Percentiles rank a stretch among this genome's conserved stretches.
phyloP scores from a whole-genome alignment of 2,329 filamentous ascomycete genomes.

The Talaromyces albobiverticillius region DNA sequence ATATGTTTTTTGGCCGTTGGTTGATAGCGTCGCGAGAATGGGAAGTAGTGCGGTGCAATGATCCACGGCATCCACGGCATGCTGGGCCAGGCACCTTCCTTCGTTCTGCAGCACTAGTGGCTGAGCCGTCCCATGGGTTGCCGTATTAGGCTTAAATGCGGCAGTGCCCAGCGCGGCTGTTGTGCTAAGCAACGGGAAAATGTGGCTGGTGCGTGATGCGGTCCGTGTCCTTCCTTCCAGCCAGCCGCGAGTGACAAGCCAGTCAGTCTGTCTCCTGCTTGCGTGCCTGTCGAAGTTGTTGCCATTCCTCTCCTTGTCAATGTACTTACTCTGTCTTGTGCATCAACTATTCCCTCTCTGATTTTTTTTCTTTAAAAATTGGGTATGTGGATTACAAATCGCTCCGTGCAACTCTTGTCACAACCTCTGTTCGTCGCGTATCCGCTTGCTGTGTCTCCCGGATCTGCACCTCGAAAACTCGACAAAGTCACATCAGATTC shows the following conservation, averaged over 20 bases:
- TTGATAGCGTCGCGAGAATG: no score
- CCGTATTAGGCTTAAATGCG: not conserved
- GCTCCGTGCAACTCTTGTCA: not conserved
- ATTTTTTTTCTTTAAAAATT: not conserved
- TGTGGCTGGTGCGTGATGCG: constrained; percentile 8
- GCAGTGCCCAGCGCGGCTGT: constrained; percentile 5
- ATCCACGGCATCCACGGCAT: no score
- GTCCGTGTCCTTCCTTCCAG: constrained; percentile 4
- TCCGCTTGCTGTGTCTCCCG: constrained; percentile 1
- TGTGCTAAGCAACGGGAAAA: not conserved
- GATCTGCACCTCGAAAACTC: not conserved
- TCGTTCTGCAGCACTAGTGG: not conserved
- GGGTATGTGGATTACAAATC: not conserved
- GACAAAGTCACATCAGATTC: not conserved
- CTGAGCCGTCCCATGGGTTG: not conserved
- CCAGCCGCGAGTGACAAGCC: not conserved
- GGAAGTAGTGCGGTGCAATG: no score
- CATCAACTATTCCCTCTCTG: not conserved
- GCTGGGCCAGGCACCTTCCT: not conserved
- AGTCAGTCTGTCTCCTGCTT: not conserved
- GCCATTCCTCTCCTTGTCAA: not conserved
- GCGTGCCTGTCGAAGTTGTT: not conserved
- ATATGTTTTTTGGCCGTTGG: no score
- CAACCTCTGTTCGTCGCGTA: not conserved
- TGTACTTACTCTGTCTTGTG: not conserved